Percentiles rank a stretch among this genome's conserved stretches.
Evolutionary conservation across 1,284 basidiomycete genomes (phyloP).

Genomic region (Cryptococcus wingfieldii): DNA sequence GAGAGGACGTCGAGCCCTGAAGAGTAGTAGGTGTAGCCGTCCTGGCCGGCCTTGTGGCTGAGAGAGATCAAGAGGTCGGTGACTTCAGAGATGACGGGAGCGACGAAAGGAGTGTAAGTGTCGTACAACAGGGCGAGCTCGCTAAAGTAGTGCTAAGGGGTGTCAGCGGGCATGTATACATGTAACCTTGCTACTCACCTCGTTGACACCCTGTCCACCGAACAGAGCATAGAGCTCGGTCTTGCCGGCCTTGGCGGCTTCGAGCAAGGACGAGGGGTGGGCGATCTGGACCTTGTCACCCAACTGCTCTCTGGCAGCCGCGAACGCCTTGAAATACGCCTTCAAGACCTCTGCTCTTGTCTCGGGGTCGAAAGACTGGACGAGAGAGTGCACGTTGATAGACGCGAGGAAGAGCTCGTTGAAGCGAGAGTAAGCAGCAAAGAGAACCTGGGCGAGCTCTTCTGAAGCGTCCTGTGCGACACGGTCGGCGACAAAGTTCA

Average conservation of each 20-base stretch:
- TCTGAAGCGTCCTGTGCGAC: constrained; percentile 55
- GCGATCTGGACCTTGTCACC: constrained; percentile 60
- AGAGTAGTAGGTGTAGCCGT: constrained; percentile 65
- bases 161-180: constrained; percentile 13
- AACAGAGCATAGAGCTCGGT: constrained; percentile 89
- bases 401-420: constrained; percentile 68
- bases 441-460: constrained; percentile 65
- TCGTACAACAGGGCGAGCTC: constrained; percentile 90
- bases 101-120: constrained; percentile 81
- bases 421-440: constrained; percentile 70
- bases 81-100: constrained; percentile 62
- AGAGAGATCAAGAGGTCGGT: constrained; percentile 69
- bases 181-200: constrained; percentile 51
- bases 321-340: constrained; percentile 74
- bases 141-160: constrained; percentile 74
- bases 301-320: constrained; percentile 62
- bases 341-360: constrained; percentile 71
- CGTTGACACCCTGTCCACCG: constrained; percentile 97
- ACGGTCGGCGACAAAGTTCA: constrained; percentile 65
- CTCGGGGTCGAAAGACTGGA: constrained; percentile 69
- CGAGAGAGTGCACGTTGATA: constrained; percentile 64
- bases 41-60: constrained; percentile 57
- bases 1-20: constrained; percentile 75
- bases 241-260: constrained; percentile 63
- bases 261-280: constrained; percentile 69